These are phyloP conservation scores for Teunomyces funiuensis DNA, from an alignment of 805 yeast genomes.

Conservation along the genomic window DNA sequence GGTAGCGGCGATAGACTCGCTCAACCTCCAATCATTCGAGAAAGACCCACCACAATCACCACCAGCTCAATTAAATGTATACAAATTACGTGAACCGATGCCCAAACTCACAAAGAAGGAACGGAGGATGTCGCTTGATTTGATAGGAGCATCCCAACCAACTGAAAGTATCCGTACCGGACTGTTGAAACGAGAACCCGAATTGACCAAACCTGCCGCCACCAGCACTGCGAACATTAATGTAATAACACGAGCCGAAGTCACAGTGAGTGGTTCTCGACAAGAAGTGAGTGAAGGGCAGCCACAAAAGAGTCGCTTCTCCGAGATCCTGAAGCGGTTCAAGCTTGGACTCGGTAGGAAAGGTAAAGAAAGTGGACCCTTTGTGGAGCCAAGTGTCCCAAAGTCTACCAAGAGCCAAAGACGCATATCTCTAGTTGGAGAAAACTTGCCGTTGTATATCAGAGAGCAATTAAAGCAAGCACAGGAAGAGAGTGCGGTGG, in stretches of 20 bases:
- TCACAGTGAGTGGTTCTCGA: slow-evolving; percentile 3
- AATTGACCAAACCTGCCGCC: slow-evolving; percentile 30
- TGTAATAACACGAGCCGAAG: slow-evolving; percentile 31
- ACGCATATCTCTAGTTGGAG: slow-evolving; percentile 37
- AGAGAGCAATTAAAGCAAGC: slow-evolving; percentile 20
- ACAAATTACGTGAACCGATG: neutral
- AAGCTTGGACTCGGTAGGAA: slow-evolving; percentile 12
- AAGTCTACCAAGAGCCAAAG: slow-evolving; percentile 12
- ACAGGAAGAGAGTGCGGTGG: slow-evolving; percentile 5
- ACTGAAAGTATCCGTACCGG: neutral
- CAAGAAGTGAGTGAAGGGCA: slow-evolving; percentile 1
- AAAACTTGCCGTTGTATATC: slow-evolving; percentile 36
- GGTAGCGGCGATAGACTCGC: neutral
- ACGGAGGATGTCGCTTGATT: slow-evolving; percentile 28
- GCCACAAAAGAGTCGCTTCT: slow-evolving; percentile 10
- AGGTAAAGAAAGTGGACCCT: neutral
- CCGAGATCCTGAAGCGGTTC: slow-evolving; percentile 15
- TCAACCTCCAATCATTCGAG: slow-evolving; percentile 3
- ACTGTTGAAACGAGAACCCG: slow-evolving; percentile 16
- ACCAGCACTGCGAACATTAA: slow-evolving; percentile 32
- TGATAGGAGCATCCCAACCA: slow-evolving; percentile 17
- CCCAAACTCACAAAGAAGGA: slow-evolving; percentile 4
- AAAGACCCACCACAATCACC: slow-evolving; percentile 1
- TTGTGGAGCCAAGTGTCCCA: neutral
- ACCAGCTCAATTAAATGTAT: neutral